Conservation (phyloP, 2,329 filamentous ascomycete species). For the Penicillium sp. region DNA sequence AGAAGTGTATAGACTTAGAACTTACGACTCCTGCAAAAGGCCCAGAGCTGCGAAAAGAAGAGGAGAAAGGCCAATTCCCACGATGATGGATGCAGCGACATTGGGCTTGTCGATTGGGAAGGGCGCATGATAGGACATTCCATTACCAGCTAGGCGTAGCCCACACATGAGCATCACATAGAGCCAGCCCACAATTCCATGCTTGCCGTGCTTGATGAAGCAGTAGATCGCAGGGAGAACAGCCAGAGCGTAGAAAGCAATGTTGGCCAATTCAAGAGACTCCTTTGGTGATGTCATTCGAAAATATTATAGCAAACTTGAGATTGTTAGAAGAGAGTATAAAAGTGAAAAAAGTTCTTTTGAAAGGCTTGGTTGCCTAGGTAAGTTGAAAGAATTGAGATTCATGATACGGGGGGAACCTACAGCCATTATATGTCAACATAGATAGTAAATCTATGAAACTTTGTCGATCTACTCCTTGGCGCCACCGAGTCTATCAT, state of each 20-base stretch:
- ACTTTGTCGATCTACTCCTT: no score
- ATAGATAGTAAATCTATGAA: no score
- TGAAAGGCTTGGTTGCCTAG: no score
- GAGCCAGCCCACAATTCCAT: slow-evolving; percentile 8
- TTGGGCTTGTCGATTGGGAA: slow-evolving; percentile 8
- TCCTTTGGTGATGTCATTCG: slow-evolving; percentile 9
- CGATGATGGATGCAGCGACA: slow-evolving; percentile 4
- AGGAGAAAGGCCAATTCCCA: slow-evolving; percentile 11
- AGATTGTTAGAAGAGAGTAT: no score
- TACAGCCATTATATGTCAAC: no score
- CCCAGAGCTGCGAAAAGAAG: slow-evolving; percentile 8
- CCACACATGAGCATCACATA: slow-evolving; percentile 7
- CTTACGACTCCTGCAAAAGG: slow-evolving; percentile 12
- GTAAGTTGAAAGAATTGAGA: no score
- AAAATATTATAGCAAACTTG: not conserved
- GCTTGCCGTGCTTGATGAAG: slow-evolving; percentile 7
- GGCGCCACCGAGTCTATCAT: no score
- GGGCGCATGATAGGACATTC: slow-evolving; percentile 6
- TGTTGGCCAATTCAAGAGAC: slow-evolving; percentile 9
- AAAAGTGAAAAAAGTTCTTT: no score
- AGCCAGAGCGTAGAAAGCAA: slow-evolving; percentile 10
- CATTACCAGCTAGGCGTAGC: slow-evolving; percentile 11
- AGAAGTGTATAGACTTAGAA: not conserved
- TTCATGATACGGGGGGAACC: no score
- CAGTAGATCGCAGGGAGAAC: slow-evolving; percentile 11